Evolutionary conservation across 371 early-diverging fungal genomes (phyloP).

Genomic region (Actinomortierella ambigua): DNA sequence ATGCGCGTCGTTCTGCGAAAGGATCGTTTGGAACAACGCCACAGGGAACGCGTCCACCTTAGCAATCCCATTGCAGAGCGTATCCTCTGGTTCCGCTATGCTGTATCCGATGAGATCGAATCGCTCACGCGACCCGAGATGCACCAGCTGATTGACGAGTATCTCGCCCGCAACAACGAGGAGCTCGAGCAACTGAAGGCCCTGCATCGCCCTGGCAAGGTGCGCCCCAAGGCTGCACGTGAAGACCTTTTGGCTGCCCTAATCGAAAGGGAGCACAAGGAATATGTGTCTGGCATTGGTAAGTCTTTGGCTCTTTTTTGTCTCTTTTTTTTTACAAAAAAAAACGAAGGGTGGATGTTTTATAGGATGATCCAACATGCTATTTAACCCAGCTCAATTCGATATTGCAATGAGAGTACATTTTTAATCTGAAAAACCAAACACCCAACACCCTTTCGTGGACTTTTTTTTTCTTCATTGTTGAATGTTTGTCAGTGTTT

Average conservation of each 20-base stretch:
- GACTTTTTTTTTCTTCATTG: background rate
- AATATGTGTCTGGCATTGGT: constrained; percentile 66
- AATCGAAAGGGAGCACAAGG: constrained; percentile 53
- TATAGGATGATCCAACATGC: constrained; percentile 35
- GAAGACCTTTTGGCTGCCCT: constrained; percentile 54
- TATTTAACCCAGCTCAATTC: constrained; percentile 48
- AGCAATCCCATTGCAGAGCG: constrained; percentile 50
- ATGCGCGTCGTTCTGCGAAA: constrained; percentile 56
- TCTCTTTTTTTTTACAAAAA: background rate
- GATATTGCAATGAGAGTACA: constrained; percentile 33
- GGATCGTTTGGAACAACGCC: constrained; percentile 54
- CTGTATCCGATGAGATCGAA: constrained; percentile 52
- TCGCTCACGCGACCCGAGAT: constrained; percentile 53
- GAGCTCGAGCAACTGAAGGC: constrained; percentile 54
- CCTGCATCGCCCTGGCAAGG: constrained; percentile 52
- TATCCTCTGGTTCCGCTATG: constrained; percentile 67
- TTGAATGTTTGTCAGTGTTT: background rate
- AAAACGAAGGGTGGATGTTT: background rate
- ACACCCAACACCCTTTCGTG: background rate
- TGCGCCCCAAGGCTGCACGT: constrained; percentile 56
- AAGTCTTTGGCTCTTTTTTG: constrained; percentile 12
- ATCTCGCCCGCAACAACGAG: constrained; percentile 54
- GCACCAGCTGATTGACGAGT: constrained; percentile 57
- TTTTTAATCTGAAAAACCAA: constrained; percentile 19
- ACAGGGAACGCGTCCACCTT: constrained; percentile 34